Evolutionary conservation across 1,139 yeast species (phyloP).

Genomic region (Diutina neorugosa): DNA sequence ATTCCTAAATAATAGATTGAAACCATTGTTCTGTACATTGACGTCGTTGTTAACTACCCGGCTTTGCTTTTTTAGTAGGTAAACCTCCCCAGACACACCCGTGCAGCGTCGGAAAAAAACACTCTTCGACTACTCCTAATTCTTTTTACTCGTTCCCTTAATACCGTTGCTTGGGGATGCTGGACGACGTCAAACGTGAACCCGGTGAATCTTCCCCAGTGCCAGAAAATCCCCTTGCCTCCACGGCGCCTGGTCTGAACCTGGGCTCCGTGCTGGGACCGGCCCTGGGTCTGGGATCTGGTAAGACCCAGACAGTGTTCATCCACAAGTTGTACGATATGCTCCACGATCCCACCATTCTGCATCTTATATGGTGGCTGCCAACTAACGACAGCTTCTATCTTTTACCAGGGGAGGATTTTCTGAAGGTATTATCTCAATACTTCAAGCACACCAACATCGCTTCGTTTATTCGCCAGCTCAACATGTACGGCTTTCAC

Average conservation of each 20-base stretch:
- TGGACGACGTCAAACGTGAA: constrained; percentile 1
- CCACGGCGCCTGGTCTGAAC: not conserved
- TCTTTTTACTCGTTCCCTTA: not conserved
- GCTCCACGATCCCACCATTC: constrained; percentile 41
- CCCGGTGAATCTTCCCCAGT: not conserved
- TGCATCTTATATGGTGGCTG: constrained; percentile 44
- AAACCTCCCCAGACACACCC: not conserved
- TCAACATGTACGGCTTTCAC: constrained; percentile 46
- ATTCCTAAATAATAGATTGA: too few species aligned
- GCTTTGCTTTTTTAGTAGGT: not conserved
- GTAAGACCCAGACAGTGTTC: constrained; percentile 43
- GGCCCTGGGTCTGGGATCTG: constrained; percentile 5
- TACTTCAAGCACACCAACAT: constrained; percentile 72
- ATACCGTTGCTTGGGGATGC: not conserved
- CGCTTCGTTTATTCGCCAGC: constrained; percentile 56
- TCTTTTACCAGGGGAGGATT: constrained; percentile 41
- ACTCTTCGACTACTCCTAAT: not conserved
- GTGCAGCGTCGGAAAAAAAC: not conserved
- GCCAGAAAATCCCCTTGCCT: not conserved
- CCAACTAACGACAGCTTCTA: constrained; percentile 29
- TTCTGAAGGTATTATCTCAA: constrained; percentile 46
- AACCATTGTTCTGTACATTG: too few species aligned
- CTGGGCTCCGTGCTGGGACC: constrained; percentile 1
- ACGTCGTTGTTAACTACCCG: too few species aligned
- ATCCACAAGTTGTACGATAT: constrained; percentile 54